A percentile compares a stretch with the other conserved stretches of the same genome.
Evolutionary conservation across 768 basidiomycete genomes (phyloP).

Genomic region (Boletus sensibilis): DNA sequence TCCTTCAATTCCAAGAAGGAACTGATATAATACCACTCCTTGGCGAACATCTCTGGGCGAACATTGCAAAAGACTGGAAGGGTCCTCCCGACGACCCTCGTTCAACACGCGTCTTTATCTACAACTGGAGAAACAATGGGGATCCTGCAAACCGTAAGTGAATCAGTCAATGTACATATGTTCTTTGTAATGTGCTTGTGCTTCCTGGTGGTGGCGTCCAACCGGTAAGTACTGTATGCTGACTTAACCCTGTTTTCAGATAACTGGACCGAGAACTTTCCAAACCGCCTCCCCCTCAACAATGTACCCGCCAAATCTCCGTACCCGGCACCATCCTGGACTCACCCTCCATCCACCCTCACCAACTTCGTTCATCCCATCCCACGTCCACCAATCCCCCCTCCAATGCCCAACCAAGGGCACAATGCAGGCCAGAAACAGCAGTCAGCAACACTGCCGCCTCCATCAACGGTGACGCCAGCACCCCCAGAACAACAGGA

Average conservation of each 20-base stretch:
- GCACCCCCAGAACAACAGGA: neutral
- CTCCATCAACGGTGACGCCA: neutral
- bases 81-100: slow-evolving; percentile 7
- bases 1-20: slow-evolving; percentile 25
- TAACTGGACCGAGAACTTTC: slow-evolving; percentile 28
- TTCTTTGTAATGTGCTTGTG: neutral
- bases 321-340: slow-evolving; percentile 29
- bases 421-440: neutral
- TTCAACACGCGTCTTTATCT: slow-evolving; percentile 27
- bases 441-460: neutral
- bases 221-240: neutral
- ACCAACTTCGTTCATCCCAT: slow-evolving; percentile 22
- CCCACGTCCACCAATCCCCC: slow-evolving; percentile 13
- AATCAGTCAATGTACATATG: neutral
- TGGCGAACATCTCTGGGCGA: slow-evolving; percentile 27
- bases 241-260: slow-evolving; percentile 14
- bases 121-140: slow-evolving; percentile 33
- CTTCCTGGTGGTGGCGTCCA: neutral
- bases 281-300: neutral
- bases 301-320: slow-evolving; percentile 23
- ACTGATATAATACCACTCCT: slow-evolving; percentile 30
- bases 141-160: slow-evolving; percentile 32
- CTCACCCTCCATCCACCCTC: slow-evolving; percentile 17
- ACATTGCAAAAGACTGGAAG: neutral
- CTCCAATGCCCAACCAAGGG: neutral